Evolutionary conservation across 176 grass and related monocot genomes (phyloP).

Genomic region (Eremochloa ophiuroides): DNA sequence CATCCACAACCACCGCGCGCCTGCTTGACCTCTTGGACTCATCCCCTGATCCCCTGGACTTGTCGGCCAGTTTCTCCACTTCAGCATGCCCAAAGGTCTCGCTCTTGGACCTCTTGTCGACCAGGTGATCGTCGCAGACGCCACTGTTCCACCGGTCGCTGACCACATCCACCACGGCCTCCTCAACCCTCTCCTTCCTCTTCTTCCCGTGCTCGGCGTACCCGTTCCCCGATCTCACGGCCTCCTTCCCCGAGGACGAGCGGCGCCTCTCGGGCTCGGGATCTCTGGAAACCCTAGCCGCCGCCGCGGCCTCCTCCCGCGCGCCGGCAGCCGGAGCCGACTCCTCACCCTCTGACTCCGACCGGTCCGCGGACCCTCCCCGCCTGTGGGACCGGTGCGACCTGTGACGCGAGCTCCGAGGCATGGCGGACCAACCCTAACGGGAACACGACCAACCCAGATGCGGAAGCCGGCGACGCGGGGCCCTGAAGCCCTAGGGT

Average conservation of each 20-base stretch:
- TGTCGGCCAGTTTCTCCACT: constrained; percentile 50
- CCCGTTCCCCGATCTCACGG: constrained; percentile 52
- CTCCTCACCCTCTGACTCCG: constrained; percentile 76
- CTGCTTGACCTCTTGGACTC: constrained; percentile 69
- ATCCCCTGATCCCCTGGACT: constrained; percentile 56
- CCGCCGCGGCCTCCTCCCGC: constrained; percentile 44
- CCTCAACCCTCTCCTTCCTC: constrained; percentile 73
- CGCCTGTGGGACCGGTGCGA: constrained; percentile 90
- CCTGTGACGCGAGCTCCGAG: constrained; percentile 81
- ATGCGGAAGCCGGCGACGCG: constrained; percentile 16
- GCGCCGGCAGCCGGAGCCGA: constrained; percentile 24
- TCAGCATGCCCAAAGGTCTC: constrained; percentile 62
- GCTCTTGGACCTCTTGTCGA: constrained; percentile 68
- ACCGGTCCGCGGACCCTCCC: constrained; percentile 59
- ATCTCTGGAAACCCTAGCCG: constrained; percentile 83
- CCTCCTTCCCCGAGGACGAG: constrained; percentile 51
- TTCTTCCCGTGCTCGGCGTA: constrained; percentile 72
- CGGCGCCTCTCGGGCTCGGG: constrained; percentile 63
- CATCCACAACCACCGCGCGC: constrained; percentile 26
- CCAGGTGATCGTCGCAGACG: constrained; percentile 53
- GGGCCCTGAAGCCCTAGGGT: constrained; percentile 19
- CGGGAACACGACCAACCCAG: constrained; percentile 14
- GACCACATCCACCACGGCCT: constrained; percentile 53
- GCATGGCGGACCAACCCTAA: constrained; percentile 59
- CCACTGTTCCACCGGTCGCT: constrained; percentile 86